Evolutionary conservation across 2,329 filamentous ascomycete species (phyloP).

Genomic region (Hymenoscyphus salicellus): DNA sequence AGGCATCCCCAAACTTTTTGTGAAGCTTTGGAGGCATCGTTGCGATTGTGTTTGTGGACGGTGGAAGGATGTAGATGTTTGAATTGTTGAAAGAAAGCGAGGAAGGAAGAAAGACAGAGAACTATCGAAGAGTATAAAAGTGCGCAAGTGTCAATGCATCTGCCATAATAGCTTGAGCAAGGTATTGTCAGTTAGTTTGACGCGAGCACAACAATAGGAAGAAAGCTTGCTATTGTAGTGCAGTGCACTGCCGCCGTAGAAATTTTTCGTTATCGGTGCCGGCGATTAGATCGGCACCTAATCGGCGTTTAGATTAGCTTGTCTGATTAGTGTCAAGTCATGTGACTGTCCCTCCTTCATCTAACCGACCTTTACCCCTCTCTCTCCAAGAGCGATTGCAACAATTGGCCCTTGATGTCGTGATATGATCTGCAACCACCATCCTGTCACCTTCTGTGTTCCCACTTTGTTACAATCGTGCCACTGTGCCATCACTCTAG

Average conservation of each 20-base stretch:
- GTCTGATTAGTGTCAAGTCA: background rate
- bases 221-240: background rate
- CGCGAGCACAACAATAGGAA: slow-evolving; percentile 1
- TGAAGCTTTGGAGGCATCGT: slow-evolving; percentile 44
- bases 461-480: background rate
- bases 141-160: background rate
- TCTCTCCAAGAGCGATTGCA: background rate
- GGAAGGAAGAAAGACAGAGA: background rate
- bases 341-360: background rate
- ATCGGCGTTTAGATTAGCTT: background rate
- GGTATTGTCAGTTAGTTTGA: background rate
- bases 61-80: background rate
- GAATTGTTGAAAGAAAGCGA: slow-evolving; percentile 4
- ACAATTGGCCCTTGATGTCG: slow-evolving; percentile 2
- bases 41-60: slow-evolving; percentile 6
- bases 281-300: background rate
- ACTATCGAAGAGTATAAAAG: slow-evolving; percentile 1
- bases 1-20: slow-evolving; percentile 38
- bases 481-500: background rate
- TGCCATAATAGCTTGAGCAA: slow-evolving; percentile 1
- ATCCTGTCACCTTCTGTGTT: background rate
- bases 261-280: background rate
- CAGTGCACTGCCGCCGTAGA: background rate
- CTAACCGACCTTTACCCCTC: background rate
- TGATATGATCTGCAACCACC: background rate